Evolutionary conservation across 192 early-diverging fungal genomes (phyloP), one percentile per base, ranked within the genome.

Genomic region (Entomortierella beljakovae): DNA sequence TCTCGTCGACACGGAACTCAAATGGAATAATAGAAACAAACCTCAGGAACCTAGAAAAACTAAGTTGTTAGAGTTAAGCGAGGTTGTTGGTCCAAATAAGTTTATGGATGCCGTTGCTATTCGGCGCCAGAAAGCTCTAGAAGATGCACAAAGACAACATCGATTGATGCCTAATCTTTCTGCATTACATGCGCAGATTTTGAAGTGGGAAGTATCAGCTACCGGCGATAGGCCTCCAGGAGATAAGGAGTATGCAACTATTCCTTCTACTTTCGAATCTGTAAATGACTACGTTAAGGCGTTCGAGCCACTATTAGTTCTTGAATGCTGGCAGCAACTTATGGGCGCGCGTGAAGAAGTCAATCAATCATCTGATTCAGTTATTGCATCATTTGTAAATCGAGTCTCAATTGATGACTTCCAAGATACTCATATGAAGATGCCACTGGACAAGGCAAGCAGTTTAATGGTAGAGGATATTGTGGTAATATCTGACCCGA

Each of bases 241-340:
- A 32, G 32, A 32, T 16, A 35, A 71, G 6, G 35, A 61, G 25
- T 80, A 89, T 43, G 37, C 54, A 1, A 62, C 46, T 9, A 88
- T 98, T 7, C 89, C 90, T 0, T 80, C 89, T 28, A 64, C 22
- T 13, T 98, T 95, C 63, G 59, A 82, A 2, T 71, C 81, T 23
- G 76, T 82, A 7, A 67, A 82, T 28, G 80, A 90, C 46, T 99
- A 98, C 68, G 70, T 70, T 2, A 54, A 57, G 22, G 75, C 84
- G 4, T 92, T 98, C 77, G 94, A 96, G 75, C 96, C 95, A 0
- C 74, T 98, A 48, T 57, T 97, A 37, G 64, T 95, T 35, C 82
- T 95, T 4, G 97, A 99, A 73, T 85, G 89, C 59, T 97, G 95
- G 96, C 83, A 91, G 57, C 92, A 95, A 70, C 80, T 98, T 34